Base-by-base conservation (phyloP, 2,329 filamentous ascomycete genomes). In the Pyrenochaeta sp. region DNA sequence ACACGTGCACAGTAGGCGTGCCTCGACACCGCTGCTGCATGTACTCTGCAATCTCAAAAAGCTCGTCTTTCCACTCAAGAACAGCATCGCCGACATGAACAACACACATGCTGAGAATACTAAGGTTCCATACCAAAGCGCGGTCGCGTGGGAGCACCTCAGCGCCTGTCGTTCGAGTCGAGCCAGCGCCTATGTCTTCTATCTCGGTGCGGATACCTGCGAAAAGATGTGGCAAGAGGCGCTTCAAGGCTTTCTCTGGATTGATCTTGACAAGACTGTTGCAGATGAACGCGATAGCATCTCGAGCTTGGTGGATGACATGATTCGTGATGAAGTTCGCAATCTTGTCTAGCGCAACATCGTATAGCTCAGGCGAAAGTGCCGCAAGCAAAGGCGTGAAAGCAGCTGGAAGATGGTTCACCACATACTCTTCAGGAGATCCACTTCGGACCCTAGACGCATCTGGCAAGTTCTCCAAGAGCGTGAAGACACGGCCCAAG, bases 221-320 rank as follows among this genome's bases (percentile, higher is more conserved):
- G 50, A 96, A 90, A 52, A 98, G 84, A 82, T 97, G 92, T 0
- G 95, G 95, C 32, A 99, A 85, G 54, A 99, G 91, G 13, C 92
- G 88, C 74, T 93, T 95, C 50, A 99, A 83, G 0, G 95, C 93
- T 80, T 97, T 97, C 74, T 94, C 89, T 0, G 96, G 93, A 68
- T 96, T 92, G 66, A 96, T 92, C 79, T 98, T 98, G 84, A 95
- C 97, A 25, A 99, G 84, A 0, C 92, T 91, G 77, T 97, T 98
- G 79, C 94, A 91, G 52, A 98, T 98, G 85, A 97, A 99, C 1
- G 96, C 95, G 91, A 99, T 97, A 7, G 95, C 94, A 82, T 99
- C 95, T 65, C 94, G 85, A 52, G 95, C 94, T 78, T 98, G 95
- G 70, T 99, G 93, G 19, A 99, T 94, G 48, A 99, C 95, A 79